Evolutionary conservation across 345 rosid genomes (phyloP).

Genomic region (Rhodamnia argentea): DNA sequence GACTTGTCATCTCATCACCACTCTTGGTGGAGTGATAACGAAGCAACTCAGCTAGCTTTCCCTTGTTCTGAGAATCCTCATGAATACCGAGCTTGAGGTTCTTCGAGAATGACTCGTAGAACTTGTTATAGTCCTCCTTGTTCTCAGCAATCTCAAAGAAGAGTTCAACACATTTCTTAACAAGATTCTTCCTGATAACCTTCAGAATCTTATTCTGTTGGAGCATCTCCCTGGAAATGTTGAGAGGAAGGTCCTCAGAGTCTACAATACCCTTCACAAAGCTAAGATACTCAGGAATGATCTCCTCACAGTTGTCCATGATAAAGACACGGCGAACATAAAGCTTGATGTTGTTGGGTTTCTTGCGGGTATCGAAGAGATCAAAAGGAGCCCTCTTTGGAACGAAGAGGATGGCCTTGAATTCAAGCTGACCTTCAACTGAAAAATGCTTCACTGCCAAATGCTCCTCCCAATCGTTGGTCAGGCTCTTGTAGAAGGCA

Average conservation of each 20-base stretch:
- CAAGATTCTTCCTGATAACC: not conserved
- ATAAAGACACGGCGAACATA: slow-evolving; percentile 81
- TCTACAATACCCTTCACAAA: not conserved
- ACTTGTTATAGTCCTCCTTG: not conserved
- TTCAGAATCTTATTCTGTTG: not conserved
- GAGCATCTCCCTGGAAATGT: not conserved
- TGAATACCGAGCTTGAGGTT: not conserved
- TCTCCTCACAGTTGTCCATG: slow-evolving; percentile 62
- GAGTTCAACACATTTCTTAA: not conserved
- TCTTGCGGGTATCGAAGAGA: slow-evolving; percentile 79
- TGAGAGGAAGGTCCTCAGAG: not conserved
- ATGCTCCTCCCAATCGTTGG: slow-evolving; percentile 90
- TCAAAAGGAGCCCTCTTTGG: slow-evolving; percentile 88
- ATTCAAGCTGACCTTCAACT: slow-evolving; percentile 82
- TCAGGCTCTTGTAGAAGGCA: slow-evolving; percentile 85
- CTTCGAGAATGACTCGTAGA: not conserved
- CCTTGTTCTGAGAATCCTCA: not conserved
- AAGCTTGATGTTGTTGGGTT: slow-evolving; percentile 80
- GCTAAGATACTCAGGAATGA: not conserved
- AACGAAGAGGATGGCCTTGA: slow-evolving; percentile 77
- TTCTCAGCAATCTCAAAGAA: not conserved
- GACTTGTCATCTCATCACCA: not conserved
- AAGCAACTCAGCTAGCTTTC: not conserved
- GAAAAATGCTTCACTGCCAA: slow-evolving; percentile 75
- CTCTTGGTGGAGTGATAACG: not conserved